A percentile compares a stretch with the other conserved stretches of the same genome.
These are phyloP conservation scores for Coemansia sp. DNA, from an alignment of 192 early-diverging fungal species.

Conservation along the genomic window DNA sequence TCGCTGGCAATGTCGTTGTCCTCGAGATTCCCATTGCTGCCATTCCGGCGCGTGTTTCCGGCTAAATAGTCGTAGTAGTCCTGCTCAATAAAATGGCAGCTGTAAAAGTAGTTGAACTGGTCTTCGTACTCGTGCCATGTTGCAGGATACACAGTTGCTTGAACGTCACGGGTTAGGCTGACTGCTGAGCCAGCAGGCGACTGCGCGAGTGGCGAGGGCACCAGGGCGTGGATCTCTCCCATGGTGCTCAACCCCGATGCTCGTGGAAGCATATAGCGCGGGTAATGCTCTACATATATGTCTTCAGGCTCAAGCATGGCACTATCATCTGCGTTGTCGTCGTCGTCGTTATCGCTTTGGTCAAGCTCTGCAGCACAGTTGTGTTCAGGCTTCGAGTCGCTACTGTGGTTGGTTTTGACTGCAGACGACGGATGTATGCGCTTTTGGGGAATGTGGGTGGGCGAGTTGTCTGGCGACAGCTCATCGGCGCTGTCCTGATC, in stretches of 20 bases:
- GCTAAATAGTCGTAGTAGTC: conserved; percentile 48
- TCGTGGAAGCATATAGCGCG: conserved; percentile 44
- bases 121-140: conserved; percentile 54
- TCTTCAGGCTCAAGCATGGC: not conserved
- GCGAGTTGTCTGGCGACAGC: not conserved
- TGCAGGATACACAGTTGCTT: conserved; percentile 30
- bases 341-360: not conserved
- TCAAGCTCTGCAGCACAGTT: not conserved
- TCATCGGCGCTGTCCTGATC: conserved; percentile 5
- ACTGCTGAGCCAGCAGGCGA: conserved; percentile 13
- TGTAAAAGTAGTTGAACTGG: conserved; percentile 55
- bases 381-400: not conserved
- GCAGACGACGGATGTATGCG: not conserved
- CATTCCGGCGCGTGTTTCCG: not conserved
- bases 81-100: conserved; percentile 53
- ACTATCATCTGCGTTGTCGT: not conserved
- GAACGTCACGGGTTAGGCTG: conserved; percentile 19
- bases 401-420: not conserved
- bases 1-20: not conserved
- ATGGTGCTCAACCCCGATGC: conserved; percentile 51
- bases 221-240: conserved; percentile 49
- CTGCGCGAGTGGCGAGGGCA: conserved; percentile 5
- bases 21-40: conserved; percentile 4
- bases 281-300: conserved; percentile 9
- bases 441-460: conserved; percentile 4